A percentile compares a stretch with the other conserved stretches of the same genome.
Conservation (phyloP, 768 basidiomycete species). For the Lactifluus echinatus region DNA sequence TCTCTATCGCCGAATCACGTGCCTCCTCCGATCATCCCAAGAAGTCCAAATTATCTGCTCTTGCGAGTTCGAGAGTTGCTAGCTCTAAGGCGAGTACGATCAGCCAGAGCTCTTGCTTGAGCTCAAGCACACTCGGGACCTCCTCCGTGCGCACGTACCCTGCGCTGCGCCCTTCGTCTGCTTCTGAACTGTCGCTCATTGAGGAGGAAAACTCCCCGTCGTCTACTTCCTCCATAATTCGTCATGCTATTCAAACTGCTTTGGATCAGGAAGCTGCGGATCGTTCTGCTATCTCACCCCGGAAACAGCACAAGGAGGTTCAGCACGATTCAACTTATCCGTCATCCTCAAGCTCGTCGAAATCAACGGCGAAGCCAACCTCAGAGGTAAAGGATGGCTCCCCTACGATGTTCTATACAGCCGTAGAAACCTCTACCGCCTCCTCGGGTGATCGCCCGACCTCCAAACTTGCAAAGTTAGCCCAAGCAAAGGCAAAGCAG, state of each 20-base stretch:
- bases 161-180: slow-evolving; percentile 54
- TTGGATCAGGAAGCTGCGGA: slow-evolving; percentile 53
- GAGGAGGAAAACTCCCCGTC: slow-evolving; percentile 25
- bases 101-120: slow-evolving; percentile 37
- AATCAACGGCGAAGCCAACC: slow-evolving; percentile 8
- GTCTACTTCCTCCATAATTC: slow-evolving; percentile 51
- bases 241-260: slow-evolving; percentile 60
- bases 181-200: slow-evolving; percentile 34
- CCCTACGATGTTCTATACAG: not conserved
- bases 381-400: slow-evolving; percentile 3
- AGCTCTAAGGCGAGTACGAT: slow-evolving; percentile 34
- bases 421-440: not conserved
- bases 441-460: slow-evolving; percentile 25
- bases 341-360: slow-evolving; percentile 18
- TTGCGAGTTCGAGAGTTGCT: slow-evolving; percentile 48
- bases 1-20: slow-evolving; percentile 12
- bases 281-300: slow-evolving; percentile 12
- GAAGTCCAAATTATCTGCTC: slow-evolving; percentile 59
- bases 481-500: slow-evolving; percentile 46
- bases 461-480: slow-evolving; percentile 71
- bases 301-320: slow-evolving; percentile 6
- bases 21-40: slow-evolving; percentile 11
- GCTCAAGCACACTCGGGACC: slow-evolving; percentile 33
- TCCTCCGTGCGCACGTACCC: slow-evolving; percentile 70
- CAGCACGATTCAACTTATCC: slow-evolving; percentile 5